phyloP scores from a whole-genome alignment of 495 filamentous ascomycete genomes.

The Xylaria sp. region DNA sequence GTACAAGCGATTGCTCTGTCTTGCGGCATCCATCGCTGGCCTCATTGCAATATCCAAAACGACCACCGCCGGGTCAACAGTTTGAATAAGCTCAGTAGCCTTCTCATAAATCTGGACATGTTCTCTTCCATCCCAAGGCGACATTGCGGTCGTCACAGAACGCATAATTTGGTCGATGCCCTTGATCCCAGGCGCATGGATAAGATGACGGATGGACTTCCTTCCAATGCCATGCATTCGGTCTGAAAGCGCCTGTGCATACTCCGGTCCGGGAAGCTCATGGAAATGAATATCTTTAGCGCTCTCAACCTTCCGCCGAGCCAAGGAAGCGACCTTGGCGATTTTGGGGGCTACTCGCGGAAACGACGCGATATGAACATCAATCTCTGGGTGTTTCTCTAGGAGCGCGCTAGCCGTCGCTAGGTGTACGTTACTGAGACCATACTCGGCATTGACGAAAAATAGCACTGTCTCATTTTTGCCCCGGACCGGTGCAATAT shows the following conservation, averaged over 20 bases:
- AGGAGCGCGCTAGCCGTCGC: slow-evolving; percentile 34
- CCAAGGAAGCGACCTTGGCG: slow-evolving; percentile 24
- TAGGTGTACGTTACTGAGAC: slow-evolving; percentile 37
- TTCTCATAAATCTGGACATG: slow-evolving; percentile 20
- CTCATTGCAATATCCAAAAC: slow-evolving; percentile 56
- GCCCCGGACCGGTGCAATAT: slow-evolving; percentile 21
- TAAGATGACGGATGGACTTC: slow-evolving; percentile 9
- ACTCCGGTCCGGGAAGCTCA: slow-evolving; percentile 30
- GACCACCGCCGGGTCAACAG: slow-evolving; percentile 49
- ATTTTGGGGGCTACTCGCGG: slow-evolving; percentile 27
- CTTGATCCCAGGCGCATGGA: slow-evolving; percentile 12
- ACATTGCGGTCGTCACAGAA: slow-evolving; percentile 9
- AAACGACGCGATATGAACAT: slow-evolving; percentile 39
- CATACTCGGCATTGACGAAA: slow-evolving; percentile 33
- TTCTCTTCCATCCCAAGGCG: slow-evolving; percentile 25
- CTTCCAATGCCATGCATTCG: slow-evolving; percentile 5
- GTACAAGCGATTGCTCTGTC: slow-evolving; percentile 34
- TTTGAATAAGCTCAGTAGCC: slow-evolving; percentile 35
- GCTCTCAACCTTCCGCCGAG: slow-evolving; percentile 5
- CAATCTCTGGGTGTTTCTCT: slow-evolving; percentile 32
- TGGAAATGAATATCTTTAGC: slow-evolving; percentile 31
- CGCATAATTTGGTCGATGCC: slow-evolving; percentile 14
- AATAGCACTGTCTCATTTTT: slow-evolving; percentile 36
- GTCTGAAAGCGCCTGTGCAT: slow-evolving; percentile 5
- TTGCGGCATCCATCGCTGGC: slow-evolving; percentile 53